Evolutionary conservation across 805 yeast genomes (phyloP).

Genomic region (Candida cerambycidarum): DNA sequence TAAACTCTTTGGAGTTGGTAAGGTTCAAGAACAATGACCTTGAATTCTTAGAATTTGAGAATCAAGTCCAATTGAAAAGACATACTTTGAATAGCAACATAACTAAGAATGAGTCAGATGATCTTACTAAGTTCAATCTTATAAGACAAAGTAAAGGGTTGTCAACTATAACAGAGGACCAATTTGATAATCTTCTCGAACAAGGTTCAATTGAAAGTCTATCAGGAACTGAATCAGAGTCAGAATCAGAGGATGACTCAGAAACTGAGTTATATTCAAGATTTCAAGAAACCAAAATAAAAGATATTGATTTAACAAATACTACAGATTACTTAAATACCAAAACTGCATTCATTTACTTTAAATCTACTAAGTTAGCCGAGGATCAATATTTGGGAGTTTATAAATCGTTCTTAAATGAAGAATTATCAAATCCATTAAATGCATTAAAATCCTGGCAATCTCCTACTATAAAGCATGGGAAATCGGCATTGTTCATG

Average conservation of each 20-base stretch:
- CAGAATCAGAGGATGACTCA: slow-evolving; percentile 28
- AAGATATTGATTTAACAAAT: slow-evolving; percentile 1
- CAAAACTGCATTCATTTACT: slow-evolving; percentile 66
- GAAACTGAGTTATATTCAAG: slow-evolving; percentile 21
- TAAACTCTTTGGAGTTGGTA: slow-evolving; percentile 50
- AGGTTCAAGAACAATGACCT: slow-evolving; percentile 44
- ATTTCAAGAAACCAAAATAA: slow-evolving; percentile 13
- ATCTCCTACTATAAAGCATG: slow-evolving; percentile 18
- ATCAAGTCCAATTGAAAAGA: not conserved
- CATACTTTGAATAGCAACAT: too few relatives aligned
- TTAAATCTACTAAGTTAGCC: slow-evolving; percentile 49
- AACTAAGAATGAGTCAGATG: slow-evolving; percentile 23
- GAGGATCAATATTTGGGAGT: slow-evolving; percentile 56
- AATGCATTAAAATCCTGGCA: slow-evolving; percentile 44
- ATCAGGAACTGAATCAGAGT: slow-evolving; percentile 54
- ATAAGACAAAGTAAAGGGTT: slow-evolving; percentile 51
- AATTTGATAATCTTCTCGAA: slow-evolving; percentile 57
- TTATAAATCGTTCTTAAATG: slow-evolving; percentile 62
- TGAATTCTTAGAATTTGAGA: not conserved
- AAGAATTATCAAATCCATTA: slow-evolving; percentile 48
- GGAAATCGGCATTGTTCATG: slow-evolving; percentile 80
- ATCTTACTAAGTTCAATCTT: slow-evolving; percentile 57
- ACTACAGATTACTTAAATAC: slow-evolving; percentile 52
- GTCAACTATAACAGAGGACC: slow-evolving; percentile 49
- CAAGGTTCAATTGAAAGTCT: slow-evolving; percentile 53